These are phyloP conservation scores for Ophiostoma novo-ulmi DNA, from an alignment of 2,329 filamentous ascomycete genomes.

Conservation along the genomic window DNA sequence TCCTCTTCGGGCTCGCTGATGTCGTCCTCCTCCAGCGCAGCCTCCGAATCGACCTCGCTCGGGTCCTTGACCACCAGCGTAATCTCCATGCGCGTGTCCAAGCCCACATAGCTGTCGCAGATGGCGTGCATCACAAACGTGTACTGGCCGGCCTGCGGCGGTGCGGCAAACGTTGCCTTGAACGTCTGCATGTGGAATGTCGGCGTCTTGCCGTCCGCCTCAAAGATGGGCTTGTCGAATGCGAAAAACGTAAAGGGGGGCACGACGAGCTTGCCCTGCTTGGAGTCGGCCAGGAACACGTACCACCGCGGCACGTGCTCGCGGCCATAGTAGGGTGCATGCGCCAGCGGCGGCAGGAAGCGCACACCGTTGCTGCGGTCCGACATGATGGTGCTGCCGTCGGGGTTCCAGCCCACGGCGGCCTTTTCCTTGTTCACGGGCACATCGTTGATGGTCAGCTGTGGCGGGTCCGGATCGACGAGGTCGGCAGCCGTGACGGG, in stretches of 20 bases:
- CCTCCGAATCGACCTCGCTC: constrained; percentile 71
- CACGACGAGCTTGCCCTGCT: constrained; percentile 92
- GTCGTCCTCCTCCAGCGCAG: constrained; percentile 62
- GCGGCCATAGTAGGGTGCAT: constrained; percentile 83
- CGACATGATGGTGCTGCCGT: constrained; percentile 50
- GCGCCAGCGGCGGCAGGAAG: constrained; percentile 75
- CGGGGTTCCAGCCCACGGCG: constrained; percentile 52
- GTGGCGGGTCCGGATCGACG: constrained; percentile 85
- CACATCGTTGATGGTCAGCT: constrained; percentile 83
- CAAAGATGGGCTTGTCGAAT: constrained; percentile 85
- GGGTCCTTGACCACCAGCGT: constrained; percentile 85
- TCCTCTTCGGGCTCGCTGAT: constrained; percentile 98
- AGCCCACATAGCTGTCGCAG: constrained; percentile 91
- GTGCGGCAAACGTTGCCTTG: constrained; percentile 95
- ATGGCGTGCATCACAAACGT: constrained; percentile 91
- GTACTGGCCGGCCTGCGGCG: constrained; percentile 86
- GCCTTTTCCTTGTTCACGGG: constrained; percentile 67
- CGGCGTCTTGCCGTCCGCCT: constrained; percentile 67
- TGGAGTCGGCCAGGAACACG: constrained; percentile 88
- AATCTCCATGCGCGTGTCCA: constrained; percentile 88
- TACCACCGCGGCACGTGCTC: constrained; percentile 91
- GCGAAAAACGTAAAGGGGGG: constrained; percentile 91
- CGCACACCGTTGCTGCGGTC: constrained; percentile 54
- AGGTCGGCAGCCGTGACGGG: constrained; percentile 72
- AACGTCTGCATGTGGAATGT: constrained; percentile 94